Evolutionary conservation across 805 yeast genomes (phyloP), one percentile per base, ranked within the genome.

Genomic region (Pichia rugopelliculosa): DNA sequence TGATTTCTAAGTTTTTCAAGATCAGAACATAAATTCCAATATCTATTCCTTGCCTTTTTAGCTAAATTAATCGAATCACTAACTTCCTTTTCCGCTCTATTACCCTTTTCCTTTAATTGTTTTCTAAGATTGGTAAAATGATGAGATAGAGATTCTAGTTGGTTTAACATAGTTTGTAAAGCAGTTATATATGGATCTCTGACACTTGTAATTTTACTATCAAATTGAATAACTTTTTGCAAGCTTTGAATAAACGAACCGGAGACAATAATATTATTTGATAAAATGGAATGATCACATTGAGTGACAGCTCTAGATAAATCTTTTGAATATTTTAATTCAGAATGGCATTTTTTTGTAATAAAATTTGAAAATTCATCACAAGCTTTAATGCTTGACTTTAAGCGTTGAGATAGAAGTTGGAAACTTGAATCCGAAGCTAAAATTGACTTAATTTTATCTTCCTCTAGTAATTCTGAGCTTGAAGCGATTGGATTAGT

Each of bases 281-380:
- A 49, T 27, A 52, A 48, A 33, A 64, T 58, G 7, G 67, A 61
- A 24, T 53, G 52, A 39, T 53, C 55, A 41, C 61, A 59, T 46
- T 81, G 75, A 22, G 75, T 69, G 2, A 87, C 77, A 27, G 83
- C 79, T 66, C 89, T 87, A 57, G 80, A 79, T 54, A 87, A 66
- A 57, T 87, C 95, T 47, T 75, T 74, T 38, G 79, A 78, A 62
- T 87, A 86, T 49, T 84, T 95, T 54, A 83, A 86, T 63, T 88
- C 96, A 45, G 83, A 74, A 30, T 76, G 68, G 25, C 88, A 88
- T 57, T 86, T 84, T 65, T 83, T 86, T 61, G 84, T 84, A 47
- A 91, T 70, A 64, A 79, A 93, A 55, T 79, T 79, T 25, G 87
- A 73, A 56, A 88, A 82, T 60, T 93, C 98, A 58, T 89, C 96